These are phyloP conservation scores for Tubosaeta sp. DNA, from an alignment of 768 basidiomycete genomes.

Conservation along the genomic window DNA sequence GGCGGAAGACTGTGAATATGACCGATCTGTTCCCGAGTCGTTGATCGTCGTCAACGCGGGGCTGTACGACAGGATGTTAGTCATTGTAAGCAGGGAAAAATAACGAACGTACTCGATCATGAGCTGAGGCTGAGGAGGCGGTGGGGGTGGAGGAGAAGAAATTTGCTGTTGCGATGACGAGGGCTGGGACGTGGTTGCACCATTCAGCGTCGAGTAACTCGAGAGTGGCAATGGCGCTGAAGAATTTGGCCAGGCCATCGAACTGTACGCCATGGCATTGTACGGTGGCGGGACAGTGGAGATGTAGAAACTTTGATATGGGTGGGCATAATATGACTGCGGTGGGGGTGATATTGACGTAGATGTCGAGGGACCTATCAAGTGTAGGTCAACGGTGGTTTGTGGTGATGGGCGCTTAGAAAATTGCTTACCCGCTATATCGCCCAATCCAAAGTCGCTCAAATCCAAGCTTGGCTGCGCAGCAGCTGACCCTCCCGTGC, in stretches of 20 bases:
- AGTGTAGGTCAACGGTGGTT: conserved; percentile 9
- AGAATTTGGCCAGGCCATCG: conserved; percentile 42
- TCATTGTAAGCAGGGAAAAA: conserved; percentile 4
- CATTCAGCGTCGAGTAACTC: conserved; percentile 73
- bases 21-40: conserved; percentile 41
- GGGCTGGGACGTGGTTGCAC: conserved; percentile 50
- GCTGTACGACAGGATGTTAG: conserved; percentile 32
- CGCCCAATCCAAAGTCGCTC: conserved; percentile 41
- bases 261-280: conserved; percentile 53
- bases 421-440: conserved; percentile 40
- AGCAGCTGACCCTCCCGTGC: conserved; percentile 26
- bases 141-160: conserved; percentile 24
- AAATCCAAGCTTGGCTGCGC: conserved; percentile 36
- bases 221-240: conserved; percentile 55
- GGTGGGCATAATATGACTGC: conserved; percentile 37
- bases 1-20: conserved; percentile 43
- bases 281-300: conserved; percentile 42
- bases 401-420: conserved; percentile 27
- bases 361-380: conserved; percentile 37
- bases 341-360: conserved; percentile 38
- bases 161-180: conserved; percentile 31
- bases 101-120: conserved; percentile 61
- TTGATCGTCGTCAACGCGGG: conserved; percentile 59
- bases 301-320: conserved; percentile 41
- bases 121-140: conserved; percentile 36